Evolutionary conservation across 176 grass and related monocot species (phyloP), one percentile per base, ranked within the genome.

Genomic region (Leersia perrieri): DNA sequence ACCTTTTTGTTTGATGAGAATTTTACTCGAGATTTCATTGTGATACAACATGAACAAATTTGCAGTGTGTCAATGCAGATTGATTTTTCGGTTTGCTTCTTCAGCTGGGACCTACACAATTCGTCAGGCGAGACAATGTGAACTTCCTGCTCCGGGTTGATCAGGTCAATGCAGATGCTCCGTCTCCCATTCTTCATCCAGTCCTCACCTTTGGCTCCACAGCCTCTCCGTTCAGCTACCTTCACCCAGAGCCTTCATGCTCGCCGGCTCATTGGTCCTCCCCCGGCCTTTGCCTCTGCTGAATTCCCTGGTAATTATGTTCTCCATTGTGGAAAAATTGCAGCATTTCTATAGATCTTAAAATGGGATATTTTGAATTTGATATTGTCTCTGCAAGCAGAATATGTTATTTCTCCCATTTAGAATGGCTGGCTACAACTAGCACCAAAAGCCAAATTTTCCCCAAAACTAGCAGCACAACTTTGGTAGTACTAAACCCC

Each of bases 241-340:
- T 23, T 32, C 20, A 9, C 70, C 49, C 30, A 9, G 0, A 5
- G 45, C 22, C 30, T 11, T 35, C 11, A 1, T 13, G 0, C 58
- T 27, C 60, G 60, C 35, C 44, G 44, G 23, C 18, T 6, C 5
- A 44, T 23, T 28, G 7, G 40, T 65, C 29, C 44, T 61, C 33
- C 73, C 36, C 44, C 34, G 9, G 58, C 78, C 9, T 76, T 70
- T 45, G 62, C 87, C 69, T 47, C 86, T 35, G 68, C 86, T 8
- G 78, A 89, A 29, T 89, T 89, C 45, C 88, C 81, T 0, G 78
- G 83, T 86, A 89, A 15, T 42, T 18, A 64, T 10, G 22, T 25
- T 29, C 27, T 20, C 20, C 14, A 3, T 13, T 33, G 15, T 65
- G 13, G 6, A 53, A 71, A 3, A 30, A 9, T 76, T 63, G 8